phyloP scores from a whole-genome alignment of 441 rosid genomes.

The Theobroma grandiflorum region DNA sequence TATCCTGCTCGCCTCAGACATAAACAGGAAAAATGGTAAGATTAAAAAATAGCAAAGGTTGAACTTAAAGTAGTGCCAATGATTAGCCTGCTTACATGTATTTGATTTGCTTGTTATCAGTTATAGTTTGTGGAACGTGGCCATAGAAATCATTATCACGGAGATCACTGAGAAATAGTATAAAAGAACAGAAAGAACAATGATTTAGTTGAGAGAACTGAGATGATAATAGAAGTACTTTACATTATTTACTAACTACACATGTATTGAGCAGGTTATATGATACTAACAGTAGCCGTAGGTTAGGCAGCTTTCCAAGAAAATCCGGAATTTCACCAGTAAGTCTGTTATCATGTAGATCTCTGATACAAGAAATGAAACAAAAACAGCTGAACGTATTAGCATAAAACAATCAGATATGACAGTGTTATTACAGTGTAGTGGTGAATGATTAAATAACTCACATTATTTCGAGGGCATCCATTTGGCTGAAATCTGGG shows the following conservation, averaged over 20 bases:
- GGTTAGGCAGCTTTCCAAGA: conserved; percentile 13
- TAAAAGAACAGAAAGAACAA: not conserved
- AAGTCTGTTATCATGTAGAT: not conserved
- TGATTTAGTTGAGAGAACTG: not conserved
- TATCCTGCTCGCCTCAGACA: not conserved
- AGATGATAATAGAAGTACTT: not conserved
- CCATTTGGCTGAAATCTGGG: conserved; percentile 11
- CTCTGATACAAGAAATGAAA: not conserved
- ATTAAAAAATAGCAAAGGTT: not conserved
- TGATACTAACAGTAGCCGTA: not conserved
- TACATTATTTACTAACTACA: not conserved
- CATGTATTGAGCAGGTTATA: too few species aligned
- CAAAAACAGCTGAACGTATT: not conserved
- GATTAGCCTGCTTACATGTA: not conserved
- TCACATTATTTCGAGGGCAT: conserved; percentile 2
- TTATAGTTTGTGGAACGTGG: not conserved
- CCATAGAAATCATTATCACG: conserved; percentile 10
- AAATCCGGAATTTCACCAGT: not conserved
- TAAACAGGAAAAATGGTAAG: not conserved
- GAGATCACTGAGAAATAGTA: not conserved
- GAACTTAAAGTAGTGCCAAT: not conserved
- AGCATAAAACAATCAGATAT: not conserved
- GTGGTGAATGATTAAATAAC: not conserved
- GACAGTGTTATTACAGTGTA: not conserved
- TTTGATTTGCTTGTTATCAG: not conserved